Percentiles rank a stretch among this genome's conserved stretches.
phyloP scores from a whole-genome alignment of 1,139 yeast species.

The Hanseniaspora gamundiae region DNA sequence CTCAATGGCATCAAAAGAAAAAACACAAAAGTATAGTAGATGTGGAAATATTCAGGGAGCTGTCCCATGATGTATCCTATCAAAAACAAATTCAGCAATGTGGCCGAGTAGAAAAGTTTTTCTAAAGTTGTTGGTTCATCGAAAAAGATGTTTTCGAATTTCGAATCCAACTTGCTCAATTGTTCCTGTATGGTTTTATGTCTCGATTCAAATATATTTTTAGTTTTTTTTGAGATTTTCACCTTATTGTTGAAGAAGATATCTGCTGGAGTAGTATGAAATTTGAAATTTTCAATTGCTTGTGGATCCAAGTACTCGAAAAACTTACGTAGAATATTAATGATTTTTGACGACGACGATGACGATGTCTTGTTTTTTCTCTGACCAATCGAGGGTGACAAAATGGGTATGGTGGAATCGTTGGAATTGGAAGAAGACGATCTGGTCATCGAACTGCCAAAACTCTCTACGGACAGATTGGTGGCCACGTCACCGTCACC shows the following conservation, averaged over 20 bases:
- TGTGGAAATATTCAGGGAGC: slow-evolving; percentile 65
- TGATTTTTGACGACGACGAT: background rate
- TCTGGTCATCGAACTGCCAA: no score
- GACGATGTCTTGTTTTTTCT: background rate
- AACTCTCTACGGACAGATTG: no score
- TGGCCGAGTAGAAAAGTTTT: slow-evolving; percentile 67
- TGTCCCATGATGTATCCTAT: slow-evolving; percentile 72
- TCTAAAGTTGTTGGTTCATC: slow-evolving; percentile 53
- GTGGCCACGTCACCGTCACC: no score
- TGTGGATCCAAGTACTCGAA: slow-evolving; percentile 3
- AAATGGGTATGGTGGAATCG: no score
- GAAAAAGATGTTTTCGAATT: slow-evolving; percentile 14
- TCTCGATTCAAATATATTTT: background rate
- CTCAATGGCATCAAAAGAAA: slow-evolving; percentile 70
- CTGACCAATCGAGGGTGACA: no score
- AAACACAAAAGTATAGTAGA: slow-evolving; percentile 56
- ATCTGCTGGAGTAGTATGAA: background rate
- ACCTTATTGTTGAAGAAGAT: background rate
- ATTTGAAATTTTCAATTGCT: background rate
- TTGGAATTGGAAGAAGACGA: background rate
- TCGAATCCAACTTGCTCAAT: background rate
- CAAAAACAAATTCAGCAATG: slow-evolving; percentile 55
- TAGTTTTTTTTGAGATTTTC: background rate
- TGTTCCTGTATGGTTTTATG: background rate
- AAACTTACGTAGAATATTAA: background rate